A percentile compares a stretch with the other conserved stretches of the same genome.
Evolutionary conservation across 1,284 basidiomycete species (phyloP).

Genomic region (Moesziomyces parantarcticus): DNA sequence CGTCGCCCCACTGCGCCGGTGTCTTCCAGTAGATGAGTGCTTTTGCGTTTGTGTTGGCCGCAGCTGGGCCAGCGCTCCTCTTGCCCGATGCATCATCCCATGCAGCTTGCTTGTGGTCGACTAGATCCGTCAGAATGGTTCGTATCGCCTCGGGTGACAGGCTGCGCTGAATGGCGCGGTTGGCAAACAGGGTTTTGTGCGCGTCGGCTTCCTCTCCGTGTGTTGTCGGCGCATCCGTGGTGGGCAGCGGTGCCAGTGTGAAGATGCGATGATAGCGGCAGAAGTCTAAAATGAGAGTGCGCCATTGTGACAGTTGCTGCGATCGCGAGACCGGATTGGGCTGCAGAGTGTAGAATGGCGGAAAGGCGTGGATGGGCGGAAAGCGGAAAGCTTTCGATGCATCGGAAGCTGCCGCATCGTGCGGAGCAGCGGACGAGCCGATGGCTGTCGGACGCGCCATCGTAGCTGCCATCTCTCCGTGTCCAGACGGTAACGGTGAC

Average conservation of each 20-base stretch:
- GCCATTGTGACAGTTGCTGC: constrained; percentile 71
- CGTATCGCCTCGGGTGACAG: constrained; percentile 43
- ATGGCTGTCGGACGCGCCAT: not conserved
- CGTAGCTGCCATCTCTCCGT: constrained; percentile 4
- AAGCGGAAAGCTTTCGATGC: constrained; percentile 62
- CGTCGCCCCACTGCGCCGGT: constrained; percentile 72
- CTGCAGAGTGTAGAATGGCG: constrained; percentile 73
- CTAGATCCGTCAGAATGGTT: constrained; percentile 46
- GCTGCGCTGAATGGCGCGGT: constrained; percentile 33
- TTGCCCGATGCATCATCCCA: constrained; percentile 53
- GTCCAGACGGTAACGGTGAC: too few species aligned
- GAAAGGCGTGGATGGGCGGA: constrained; percentile 72
- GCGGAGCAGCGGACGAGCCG: constrained; percentile 10
- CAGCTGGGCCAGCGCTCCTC: constrained; percentile 23
- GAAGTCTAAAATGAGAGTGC: constrained; percentile 69
- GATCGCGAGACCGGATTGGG: constrained; percentile 70
- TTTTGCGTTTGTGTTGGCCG: constrained; percentile 3
- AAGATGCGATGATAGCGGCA: constrained; percentile 69
- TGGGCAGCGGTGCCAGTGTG: constrained; percentile 64
- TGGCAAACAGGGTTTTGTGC: constrained; percentile 32
- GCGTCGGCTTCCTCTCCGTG: constrained; percentile 10
- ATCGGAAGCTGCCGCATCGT: not conserved
- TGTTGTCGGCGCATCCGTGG: constrained; percentile 1
- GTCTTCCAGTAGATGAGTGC: constrained; percentile 71
- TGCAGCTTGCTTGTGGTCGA: constrained; percentile 44